These are phyloP conservation scores for Mallotus nudiflorus DNA, from an alignment of 345 rosid species.

Conservation along the genomic window DNA sequence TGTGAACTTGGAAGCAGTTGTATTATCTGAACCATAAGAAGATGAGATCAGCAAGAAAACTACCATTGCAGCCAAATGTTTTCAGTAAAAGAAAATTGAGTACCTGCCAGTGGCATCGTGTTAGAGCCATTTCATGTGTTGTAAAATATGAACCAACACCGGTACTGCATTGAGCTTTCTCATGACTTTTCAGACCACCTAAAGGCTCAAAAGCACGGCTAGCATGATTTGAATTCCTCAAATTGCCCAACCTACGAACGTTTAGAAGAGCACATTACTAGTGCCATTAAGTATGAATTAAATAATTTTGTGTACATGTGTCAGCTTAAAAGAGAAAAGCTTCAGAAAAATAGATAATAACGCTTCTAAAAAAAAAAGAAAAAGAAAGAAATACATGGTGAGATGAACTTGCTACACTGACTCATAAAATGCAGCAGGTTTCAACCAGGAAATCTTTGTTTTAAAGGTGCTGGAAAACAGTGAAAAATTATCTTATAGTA, in stretches of 20 bases:
- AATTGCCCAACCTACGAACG: conserved; percentile 59
- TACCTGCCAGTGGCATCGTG: conserved; percentile 90
- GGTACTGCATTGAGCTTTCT: conserved; percentile 30
- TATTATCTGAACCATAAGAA: conserved; percentile 56
- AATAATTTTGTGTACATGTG: too few species aligned
- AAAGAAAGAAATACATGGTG: too few species aligned
- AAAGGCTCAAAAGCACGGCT: conserved; percentile 32
- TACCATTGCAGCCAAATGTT: conserved; percentile 19
- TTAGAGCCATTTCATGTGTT: conserved; percentile 73
- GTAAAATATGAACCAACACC: conserved; percentile 82
- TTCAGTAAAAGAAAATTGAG: conserved; percentile 11
- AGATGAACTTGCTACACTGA: too few species aligned
- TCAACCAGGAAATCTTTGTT: too few species aligned
- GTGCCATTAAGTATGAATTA: conserved; percentile 8
- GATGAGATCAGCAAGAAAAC: conserved; percentile 25
- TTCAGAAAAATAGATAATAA: too few species aligned
- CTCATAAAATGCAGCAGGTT: too few species aligned
- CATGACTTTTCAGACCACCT: conserved; percentile 36
- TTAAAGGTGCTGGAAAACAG: too few species aligned
- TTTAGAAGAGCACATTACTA: conserved; percentile 6
- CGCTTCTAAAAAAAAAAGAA: too few species aligned
- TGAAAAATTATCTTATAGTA: too few species aligned
- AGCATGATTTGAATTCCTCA: conserved; percentile 37
- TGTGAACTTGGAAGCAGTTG: conserved; percentile 70
- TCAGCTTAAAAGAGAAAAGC: too few species aligned